Conservation (phyloP, 768 basidiomycete genomes). For the Floccularia luteovirens region DNA sequence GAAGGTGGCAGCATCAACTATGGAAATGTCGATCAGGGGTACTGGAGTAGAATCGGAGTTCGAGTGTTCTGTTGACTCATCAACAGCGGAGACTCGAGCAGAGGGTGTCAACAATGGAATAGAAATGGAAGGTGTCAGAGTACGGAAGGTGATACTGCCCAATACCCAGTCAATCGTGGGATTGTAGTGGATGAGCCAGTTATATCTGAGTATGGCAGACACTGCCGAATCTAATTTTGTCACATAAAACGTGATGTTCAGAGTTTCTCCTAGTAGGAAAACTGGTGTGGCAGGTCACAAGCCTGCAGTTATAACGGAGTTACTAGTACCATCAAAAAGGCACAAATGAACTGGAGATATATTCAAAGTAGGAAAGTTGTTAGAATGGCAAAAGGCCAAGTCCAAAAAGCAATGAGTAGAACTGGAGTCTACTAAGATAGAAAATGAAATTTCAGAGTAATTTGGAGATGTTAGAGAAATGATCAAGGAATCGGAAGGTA, state of each 20-base stretch:
- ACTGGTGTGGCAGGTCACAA: background rate
- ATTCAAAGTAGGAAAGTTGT: background rate
- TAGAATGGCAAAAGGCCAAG: background rate
- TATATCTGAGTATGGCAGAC: constrained; percentile 7
- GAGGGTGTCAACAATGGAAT: too few relatives aligned
- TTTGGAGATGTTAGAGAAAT: background rate
- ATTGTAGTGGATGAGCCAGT: constrained; percentile 11
- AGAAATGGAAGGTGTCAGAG: too few relatives aligned
- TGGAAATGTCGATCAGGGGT: constrained; percentile 1
- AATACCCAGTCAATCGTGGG: constrained; percentile 8
- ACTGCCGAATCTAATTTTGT: constrained; percentile 2
- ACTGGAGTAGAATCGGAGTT: background rate
- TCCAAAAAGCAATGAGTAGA: background rate
- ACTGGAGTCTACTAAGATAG: background rate
- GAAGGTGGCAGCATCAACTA: constrained; percentile 4
- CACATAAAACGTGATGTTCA: constrained; percentile 3
- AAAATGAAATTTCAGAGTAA: background rate
- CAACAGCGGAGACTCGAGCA: too few relatives aligned
- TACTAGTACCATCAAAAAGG: constrained; percentile 2
- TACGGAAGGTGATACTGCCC: constrained; percentile 4
- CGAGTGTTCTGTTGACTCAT: background rate
- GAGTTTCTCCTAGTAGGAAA: background rate
- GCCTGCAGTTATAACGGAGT: background rate
- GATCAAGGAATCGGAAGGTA: too few relatives aligned
- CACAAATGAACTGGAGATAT: background rate